Evolutionary conservation across 768 basidiomycete species (phyloP).

Genomic region (Lactifluus piperatus): DNA sequence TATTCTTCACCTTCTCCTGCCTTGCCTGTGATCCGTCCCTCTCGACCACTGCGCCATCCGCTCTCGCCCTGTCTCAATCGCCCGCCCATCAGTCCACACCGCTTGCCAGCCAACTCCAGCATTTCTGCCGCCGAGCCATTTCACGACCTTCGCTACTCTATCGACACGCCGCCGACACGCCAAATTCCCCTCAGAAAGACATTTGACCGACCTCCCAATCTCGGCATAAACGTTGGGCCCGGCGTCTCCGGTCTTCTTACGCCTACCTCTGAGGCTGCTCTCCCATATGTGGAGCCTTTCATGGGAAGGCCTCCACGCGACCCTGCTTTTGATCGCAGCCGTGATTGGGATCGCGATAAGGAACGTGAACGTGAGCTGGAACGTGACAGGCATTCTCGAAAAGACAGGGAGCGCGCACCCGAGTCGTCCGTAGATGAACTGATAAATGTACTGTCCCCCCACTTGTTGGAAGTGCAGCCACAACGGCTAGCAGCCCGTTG

Average conservation of each 20-base stretch:
- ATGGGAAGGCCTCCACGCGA: constrained; percentile 16
- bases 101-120: too few species aligned
- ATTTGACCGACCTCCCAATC: constrained; percentile 25
- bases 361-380: constrained; percentile 30
- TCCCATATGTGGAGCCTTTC: constrained; percentile 20
- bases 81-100: too few species aligned
- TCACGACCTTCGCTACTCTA: too few species aligned
- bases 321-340: constrained; percentile 26
- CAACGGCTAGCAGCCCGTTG: too few species aligned
- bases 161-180: too few species aligned
- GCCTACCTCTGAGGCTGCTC: constrained; percentile 23
- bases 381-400: constrained; percentile 27
- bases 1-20: too few species aligned
- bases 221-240: constrained; percentile 16
- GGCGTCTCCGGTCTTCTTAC: constrained; percentile 19
- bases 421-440: constrained; percentile 42
- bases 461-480: too few species aligned
- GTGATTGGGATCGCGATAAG: constrained; percentile 24
- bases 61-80: too few species aligned
- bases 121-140: too few species aligned
- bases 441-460: constrained; percentile 36
- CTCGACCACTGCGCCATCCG: too few species aligned
- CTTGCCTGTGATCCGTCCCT: too few species aligned
- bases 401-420: constrained; percentile 33
- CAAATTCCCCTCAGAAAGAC: too few species aligned